Evolutionary conservation across 768 basidiomycete species (phyloP), one percentile per base, ranked within the genome.

Genomic region (Kondoa subrosea): DNA sequence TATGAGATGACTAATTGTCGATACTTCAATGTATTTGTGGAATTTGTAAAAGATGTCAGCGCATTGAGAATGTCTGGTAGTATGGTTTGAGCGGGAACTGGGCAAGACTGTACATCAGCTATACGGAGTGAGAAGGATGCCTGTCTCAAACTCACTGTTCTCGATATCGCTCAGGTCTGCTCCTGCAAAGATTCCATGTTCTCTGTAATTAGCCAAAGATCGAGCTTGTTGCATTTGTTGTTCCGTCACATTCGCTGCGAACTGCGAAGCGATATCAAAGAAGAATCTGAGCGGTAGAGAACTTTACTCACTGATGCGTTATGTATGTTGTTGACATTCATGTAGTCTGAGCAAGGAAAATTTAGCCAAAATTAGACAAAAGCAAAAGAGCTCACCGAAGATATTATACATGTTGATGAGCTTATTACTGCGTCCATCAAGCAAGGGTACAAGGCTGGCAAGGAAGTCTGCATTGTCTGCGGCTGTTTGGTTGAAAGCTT

Each of bases 1-100:
- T 91, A 91, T 71, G 87, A 87, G n/a, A 86, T 86, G 78, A 87
- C 83, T 71, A 89, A 80, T 70, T 88, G 75, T 78, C 85, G 80
- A 79, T 91, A 83, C 73, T 88, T 86, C 60, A 90, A 82, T 62
- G 88, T 87, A 78, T 88, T 85, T 69, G 82, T 84, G 75, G 87
- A 27, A 40, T 68, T 68, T 34, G 57, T 15, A 56, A 71, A 70
- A 2, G 40, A 30, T 3, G 60, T 34, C 26, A 68, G 60, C 15
- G 56, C 68, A 1, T 58, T 34, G 30, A 71, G 57, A 2, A 71
- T 50, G 33, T 57, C 34, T 1, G 68, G 64, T 2, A 69, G 50
- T 1, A 71, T 65, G 17, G 67, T 63, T 29, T 50, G 56, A 1
- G 67, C 67, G 25, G 67, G 30, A 21, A 69, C 63, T n/a, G n/a